A percentile compares a stretch with the other conserved stretches of the same genome.
Evolutionary conservation across 108 stramenopile species (phyloP).

Genomic region (Pinguiococcus pyrenoidosus): DNA sequence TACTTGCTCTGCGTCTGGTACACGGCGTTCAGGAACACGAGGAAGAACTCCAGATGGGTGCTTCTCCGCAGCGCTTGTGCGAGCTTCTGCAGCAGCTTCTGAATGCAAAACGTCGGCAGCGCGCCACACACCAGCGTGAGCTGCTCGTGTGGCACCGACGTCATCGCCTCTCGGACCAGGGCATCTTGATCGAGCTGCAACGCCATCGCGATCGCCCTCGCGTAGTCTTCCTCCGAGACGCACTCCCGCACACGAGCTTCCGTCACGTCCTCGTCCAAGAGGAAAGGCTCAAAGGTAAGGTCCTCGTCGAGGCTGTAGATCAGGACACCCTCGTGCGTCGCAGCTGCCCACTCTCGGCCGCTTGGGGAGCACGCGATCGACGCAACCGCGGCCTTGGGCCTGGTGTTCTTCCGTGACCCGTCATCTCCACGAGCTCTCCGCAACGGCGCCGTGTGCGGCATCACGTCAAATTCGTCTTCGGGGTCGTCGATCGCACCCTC

Average conservation of each 20-base stretch:
- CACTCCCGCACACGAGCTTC: neutral
- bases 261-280: constrained; percentile 16
- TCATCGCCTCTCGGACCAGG: neutral
- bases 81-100: neutral
- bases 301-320: constrained; percentile 37
- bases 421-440: too few relatives aligned
- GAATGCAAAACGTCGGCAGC: neutral
- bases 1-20: neutral
- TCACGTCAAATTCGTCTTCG: too few relatives aligned
- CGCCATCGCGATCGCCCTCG: constrained; percentile 14
- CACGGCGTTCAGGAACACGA: neutral
- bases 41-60: neutral
- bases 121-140: neutral
- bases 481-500: constrained; percentile 11
- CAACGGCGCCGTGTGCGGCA: too few relatives aligned
- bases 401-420: too few relatives aligned
- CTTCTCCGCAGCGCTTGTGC: neutral
- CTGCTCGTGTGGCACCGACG: neutral
- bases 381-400: too few relatives aligned
- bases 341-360: constrained; percentile 40
- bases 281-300: too few relatives aligned
- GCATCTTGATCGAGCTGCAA: constrained; percentile 17
- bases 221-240: neutral
- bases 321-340: constrained; percentile 40
- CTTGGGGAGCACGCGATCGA: too few relatives aligned